Percentiles rank a stretch among this genome's conserved stretches.
Conservation (phyloP, 371 early-diverging fungal genomes). For the Mortierella sp. region DNA sequence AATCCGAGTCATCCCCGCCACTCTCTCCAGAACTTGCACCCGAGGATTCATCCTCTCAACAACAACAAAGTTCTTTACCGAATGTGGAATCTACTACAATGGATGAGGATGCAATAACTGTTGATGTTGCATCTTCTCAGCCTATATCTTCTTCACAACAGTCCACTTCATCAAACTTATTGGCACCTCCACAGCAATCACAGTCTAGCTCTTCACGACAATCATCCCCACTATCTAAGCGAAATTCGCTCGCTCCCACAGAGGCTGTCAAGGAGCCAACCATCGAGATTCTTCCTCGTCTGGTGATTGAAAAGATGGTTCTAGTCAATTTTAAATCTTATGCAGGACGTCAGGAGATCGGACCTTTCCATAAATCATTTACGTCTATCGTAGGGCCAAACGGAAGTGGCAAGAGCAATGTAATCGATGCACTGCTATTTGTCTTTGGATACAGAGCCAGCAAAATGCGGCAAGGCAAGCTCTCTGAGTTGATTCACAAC, state of each 20-base stretch:
- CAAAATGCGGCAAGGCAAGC: conserved; percentile 98
- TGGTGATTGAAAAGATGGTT: conserved; percentile 94
- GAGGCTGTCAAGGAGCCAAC: conserved; percentile 36
- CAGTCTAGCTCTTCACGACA: conserved; percentile 13
- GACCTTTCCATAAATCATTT: conserved; percentile 98
- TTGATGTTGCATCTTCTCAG: background rate
- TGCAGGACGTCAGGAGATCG: conserved; percentile 92
- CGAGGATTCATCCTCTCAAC: background rate
- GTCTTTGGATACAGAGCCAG: conserved; percentile 99
- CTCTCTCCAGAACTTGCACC: conserved; percentile 8
- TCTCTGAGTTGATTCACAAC: conserved; percentile 97
- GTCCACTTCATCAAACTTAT: conserved; percentile 10
- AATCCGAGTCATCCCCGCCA: background rate
- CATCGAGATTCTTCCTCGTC: conserved; percentile 64
- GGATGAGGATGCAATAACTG: background rate
- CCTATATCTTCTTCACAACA: conserved; percentile 17
- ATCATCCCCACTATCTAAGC: conserved; percentile 20
- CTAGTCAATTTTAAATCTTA: conserved; percentile 97
- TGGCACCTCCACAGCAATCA: conserved; percentile 16
- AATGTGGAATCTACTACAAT: conserved; percentile 7
- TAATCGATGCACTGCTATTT: conserved; percentile 99
- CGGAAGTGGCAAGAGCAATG: conserved; percentile 99
- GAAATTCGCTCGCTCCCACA: conserved; percentile 25
- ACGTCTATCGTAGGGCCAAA: conserved; percentile 97
- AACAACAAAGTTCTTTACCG: background rate